Evolutionary conservation across 164 flowering plant species (phyloP).

Genomic region (Tinospora cordifolia): DNA sequence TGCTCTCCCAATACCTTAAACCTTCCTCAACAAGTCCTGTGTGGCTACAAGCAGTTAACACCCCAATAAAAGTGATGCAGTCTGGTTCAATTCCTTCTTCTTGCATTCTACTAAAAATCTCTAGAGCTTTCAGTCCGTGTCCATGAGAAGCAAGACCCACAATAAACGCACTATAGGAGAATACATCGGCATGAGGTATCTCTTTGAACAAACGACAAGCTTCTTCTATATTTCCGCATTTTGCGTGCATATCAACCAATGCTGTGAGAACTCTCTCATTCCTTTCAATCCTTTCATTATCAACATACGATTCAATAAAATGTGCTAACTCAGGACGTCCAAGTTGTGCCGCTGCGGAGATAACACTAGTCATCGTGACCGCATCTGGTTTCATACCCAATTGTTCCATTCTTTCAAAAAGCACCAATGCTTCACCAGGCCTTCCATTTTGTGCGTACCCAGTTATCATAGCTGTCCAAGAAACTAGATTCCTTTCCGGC

Average conservation of each 20-base stretch:
- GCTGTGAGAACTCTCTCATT: conserved; percentile 32
- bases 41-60: conserved; percentile 33
- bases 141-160: conserved; percentile 38
- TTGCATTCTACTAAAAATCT: conserved; percentile 24
- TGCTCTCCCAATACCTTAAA: conserved; percentile 29
- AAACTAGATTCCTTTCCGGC: conserved; percentile 29
- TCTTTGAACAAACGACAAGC: conserved; percentile 26
- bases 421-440: conserved; percentile 25
- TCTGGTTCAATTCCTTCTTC: conserved; percentile 24
- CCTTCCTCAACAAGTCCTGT: conserved; percentile 36
- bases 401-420: conserved; percentile 20
- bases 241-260: conserved; percentile 34
- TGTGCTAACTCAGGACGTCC: conserved; percentile 28
- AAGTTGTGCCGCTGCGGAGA: conserved; percentile 28
- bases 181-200: conserved; percentile 27
- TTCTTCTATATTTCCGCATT: conserved; percentile 36
- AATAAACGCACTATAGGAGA: conserved; percentile 34
- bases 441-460: conserved; percentile 33
- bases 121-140: conserved; percentile 25
- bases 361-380: conserved; percentile 26
- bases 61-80: conserved; percentile 32
- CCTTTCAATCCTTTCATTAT: conserved; percentile 24
- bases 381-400: conserved; percentile 27
- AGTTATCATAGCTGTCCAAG: conserved; percentile 35
- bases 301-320: conserved; percentile 23